Conservation (phyloP, 148 eudicot species). For the Bassia scoparia region DNA sequence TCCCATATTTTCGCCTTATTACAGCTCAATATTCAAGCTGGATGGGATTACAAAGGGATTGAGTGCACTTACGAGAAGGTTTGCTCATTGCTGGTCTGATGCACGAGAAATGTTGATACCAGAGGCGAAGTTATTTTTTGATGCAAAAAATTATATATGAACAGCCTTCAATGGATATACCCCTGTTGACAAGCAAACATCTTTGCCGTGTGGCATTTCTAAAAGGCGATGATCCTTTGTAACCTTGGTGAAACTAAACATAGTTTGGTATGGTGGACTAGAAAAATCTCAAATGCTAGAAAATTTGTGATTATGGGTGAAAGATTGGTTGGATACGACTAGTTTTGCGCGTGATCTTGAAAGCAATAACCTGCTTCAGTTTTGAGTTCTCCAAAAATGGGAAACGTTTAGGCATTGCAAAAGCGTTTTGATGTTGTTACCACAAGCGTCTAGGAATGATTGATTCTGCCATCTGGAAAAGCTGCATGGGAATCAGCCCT, state of each 20-base stretch:
- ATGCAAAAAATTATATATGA: slow-evolving; percentile 49
- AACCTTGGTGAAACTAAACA: slow-evolving; percentile 57
- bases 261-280: slow-evolving; percentile 65
- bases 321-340: slow-evolving; percentile 48
- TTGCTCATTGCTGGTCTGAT: slow-evolving; percentile 81
- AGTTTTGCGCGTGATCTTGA: slow-evolving; percentile 52
- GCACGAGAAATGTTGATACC: slow-evolving; percentile 56
- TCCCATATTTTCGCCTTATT: too few species aligned
- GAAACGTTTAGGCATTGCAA: slow-evolving; percentile 50
- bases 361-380: slow-evolving; percentile 47
- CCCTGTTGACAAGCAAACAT: slow-evolving; percentile 42
- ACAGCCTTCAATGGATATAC: slow-evolving; percentile 47
- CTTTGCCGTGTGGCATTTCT: slow-evolving; percentile 60
- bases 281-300: slow-evolving; percentile 50
- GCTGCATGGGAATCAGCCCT: slow-evolving; percentile 44
- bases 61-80: slow-evolving; percentile 45
- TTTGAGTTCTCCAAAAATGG: slow-evolving; percentile 59
- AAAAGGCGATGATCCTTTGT: slow-evolving; percentile 48
- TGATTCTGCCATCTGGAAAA: slow-evolving; percentile 25
- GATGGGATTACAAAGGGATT: slow-evolving; percentile 51
- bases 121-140: slow-evolving; percentile 68
- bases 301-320: slow-evolving; percentile 55
- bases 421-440: too few species aligned
- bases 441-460: slow-evolving; percentile 23
- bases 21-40: slow-evolving; percentile 55